phyloP scores from a whole-genome alignment of 257 asterid genomes.

The Euphrasia confusa region DNA sequence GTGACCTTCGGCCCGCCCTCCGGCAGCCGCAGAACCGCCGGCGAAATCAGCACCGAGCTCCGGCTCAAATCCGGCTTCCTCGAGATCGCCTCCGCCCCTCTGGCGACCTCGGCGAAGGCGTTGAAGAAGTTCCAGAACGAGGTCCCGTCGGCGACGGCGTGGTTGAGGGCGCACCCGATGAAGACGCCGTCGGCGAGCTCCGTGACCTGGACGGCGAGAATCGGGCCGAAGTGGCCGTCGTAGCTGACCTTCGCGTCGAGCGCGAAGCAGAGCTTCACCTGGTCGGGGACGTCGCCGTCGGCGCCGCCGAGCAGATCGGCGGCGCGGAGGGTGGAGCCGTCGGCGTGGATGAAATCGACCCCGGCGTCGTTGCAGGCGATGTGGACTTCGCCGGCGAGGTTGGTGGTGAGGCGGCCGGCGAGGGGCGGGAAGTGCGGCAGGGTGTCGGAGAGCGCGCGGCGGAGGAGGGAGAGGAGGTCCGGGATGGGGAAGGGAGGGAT shows the following conservation, averaged over 20 bases:
- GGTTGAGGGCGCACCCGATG: conserved; percentile 48
- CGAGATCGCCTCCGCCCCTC: conserved; percentile 29
- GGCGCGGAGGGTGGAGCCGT: conserved; percentile 24
- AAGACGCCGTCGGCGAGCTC: conserved; percentile 45
- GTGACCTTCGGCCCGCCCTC: conserved; percentile 52
- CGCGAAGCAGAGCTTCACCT: conserved; percentile 29
- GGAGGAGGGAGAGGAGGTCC: conserved; percentile 24
- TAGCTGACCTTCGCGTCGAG: conserved; percentile 29
- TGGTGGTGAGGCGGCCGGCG: conserved; percentile 45
- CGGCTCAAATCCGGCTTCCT: conserved; percentile 55
- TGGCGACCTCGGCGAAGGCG: conserved; percentile 33
- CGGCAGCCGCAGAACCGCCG: conserved; percentile 48
- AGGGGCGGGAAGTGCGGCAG: conserved; percentile 42
- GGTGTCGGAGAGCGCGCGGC: conserved; percentile 26
- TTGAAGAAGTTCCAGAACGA: conserved; percentile 51
- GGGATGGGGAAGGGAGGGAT: conserved; percentile 24
- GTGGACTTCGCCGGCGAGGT: conserved; percentile 21
- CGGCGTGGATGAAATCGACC: conserved; percentile 34
- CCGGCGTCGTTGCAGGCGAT: conserved; percentile 33
- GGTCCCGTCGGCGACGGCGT: conserved; percentile 44
- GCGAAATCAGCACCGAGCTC: conserved; percentile 49
- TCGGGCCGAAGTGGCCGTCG: conserved; percentile 29
- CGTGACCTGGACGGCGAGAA: conserved; percentile 36
- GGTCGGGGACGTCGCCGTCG: conserved; percentile 27
- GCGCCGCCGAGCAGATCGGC: conserved; percentile 15